Percentiles rank a stretch among this genome's conserved stretches.
These are phyloP conservation scores for Hypholoma fasciculare DNA, from an alignment of 768 basidiomycete genomes.

Conservation along the genomic window DNA sequence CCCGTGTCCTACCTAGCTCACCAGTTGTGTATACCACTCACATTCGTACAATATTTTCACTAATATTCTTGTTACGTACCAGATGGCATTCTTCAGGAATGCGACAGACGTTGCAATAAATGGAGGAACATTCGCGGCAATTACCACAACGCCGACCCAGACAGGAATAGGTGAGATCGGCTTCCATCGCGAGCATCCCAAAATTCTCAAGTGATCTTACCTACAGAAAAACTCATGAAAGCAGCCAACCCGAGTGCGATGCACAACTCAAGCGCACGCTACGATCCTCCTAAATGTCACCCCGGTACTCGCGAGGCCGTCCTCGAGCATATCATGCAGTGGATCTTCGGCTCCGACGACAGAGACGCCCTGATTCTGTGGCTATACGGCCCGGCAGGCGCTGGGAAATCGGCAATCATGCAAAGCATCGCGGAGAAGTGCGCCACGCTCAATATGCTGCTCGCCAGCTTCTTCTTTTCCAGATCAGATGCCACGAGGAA, in stretches of 20 bases:
- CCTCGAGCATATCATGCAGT: not conserved
- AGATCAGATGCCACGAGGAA: not conserved
- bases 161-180: no score
- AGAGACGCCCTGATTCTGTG: not conserved
- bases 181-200: no score
- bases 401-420: slow-evolving; percentile 1
- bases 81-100: no score
- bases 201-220: no score
- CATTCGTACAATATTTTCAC: no score
- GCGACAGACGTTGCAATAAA: no score
- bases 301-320: not conserved
- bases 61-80: no score
- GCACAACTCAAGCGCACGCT: not conserved
- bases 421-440: not conserved
- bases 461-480: not conserved
- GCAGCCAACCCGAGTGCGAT: not conserved
- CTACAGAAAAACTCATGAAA: no score
- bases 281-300: not conserved
- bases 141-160: no score
- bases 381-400: not conserved
- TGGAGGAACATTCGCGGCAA: no score
- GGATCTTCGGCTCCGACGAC: not conserved
- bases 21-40: no score
- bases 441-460: not conserved
- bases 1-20: no score